These are phyloP conservation scores for Lycium barbarum DNA, from an alignment of 257 asterid species.

Conservation along the genomic window DNA sequence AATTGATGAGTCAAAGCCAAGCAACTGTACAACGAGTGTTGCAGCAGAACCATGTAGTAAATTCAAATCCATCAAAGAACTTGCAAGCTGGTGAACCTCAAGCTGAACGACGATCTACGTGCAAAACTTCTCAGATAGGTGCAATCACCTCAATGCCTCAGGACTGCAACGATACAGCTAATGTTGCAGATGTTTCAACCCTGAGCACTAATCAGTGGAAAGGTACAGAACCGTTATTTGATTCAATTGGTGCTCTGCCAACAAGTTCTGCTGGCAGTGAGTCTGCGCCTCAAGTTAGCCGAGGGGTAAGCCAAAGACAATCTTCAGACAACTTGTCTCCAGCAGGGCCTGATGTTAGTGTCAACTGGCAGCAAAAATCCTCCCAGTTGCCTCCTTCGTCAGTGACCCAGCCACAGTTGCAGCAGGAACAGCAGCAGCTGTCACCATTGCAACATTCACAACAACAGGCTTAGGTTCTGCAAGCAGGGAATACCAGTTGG, in stretches of 20 bases:
- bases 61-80: conserved; percentile 47
- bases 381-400: conserved; percentile 54
- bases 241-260: conserved; percentile 51
- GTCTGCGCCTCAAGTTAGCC: conserved; percentile 52
- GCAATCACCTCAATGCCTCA: conserved; percentile 44
- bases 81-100: conserved; percentile 57
- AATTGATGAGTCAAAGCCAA: conserved; percentile 58
- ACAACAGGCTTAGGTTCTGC: conserved; percentile 66
- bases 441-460: conserved; percentile 53
- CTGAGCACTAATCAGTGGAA: conserved; percentile 53
- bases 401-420: conserved; percentile 45
- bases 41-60: conserved; percentile 55
- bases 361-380: conserved; percentile 58
- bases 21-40: conserved; percentile 52
- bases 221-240: conserved; percentile 57
- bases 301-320: conserved; percentile 58
- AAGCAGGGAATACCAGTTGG: conserved; percentile 61
- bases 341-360: conserved; percentile 53
- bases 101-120: conserved; percentile 53
- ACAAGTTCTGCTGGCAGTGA: conserved; percentile 52
- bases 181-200: conserved; percentile 48
- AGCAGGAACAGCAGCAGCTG: conserved; percentile 50
- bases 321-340: conserved; percentile 52
- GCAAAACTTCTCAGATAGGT: conserved; percentile 55
- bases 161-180: conserved; percentile 47